These are phyloP conservation scores for Sporisorium graminicola DNA, from an alignment of 1,284 basidiomycete genomes.

Conservation along the genomic window DNA sequence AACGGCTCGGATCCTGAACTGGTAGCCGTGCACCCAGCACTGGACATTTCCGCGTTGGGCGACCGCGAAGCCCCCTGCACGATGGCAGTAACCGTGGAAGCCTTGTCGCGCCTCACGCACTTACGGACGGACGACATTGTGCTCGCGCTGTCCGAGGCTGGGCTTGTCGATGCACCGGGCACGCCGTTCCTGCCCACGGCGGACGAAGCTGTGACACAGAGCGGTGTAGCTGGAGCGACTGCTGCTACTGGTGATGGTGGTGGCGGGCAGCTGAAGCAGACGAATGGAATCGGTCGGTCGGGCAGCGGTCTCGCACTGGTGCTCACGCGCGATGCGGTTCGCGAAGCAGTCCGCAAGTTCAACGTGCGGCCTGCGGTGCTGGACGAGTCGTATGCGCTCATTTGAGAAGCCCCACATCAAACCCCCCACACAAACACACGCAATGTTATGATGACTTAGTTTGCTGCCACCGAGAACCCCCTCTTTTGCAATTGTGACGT, in stretches of 20 bases:
- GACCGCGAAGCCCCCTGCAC: conserved; percentile 17
- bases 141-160: conserved; percentile 87
- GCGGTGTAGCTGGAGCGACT: background rate
- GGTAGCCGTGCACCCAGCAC: conserved; percentile 17
- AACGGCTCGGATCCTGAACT: background rate
- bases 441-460: too few relatives aligned
- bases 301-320: conserved; percentile 25
- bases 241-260: background rate
- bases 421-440: too few relatives aligned
- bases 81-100: conserved; percentile 58
- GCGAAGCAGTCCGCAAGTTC: conserved; percentile 33
- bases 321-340: conserved; percentile 45
- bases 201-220: conserved; percentile 9
- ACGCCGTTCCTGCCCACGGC: conserved; percentile 11
- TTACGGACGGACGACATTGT: conserved; percentile 86
- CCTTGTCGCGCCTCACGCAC: conserved; percentile 83
- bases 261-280: background rate
- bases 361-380: conserved; percentile 54
- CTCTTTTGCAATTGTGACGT: background rate
- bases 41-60: conserved; percentile 15
- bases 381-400: conserved; percentile 52
- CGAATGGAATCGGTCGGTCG: background rate
- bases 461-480: too few relatives aligned
- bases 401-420: conserved; percentile 9
- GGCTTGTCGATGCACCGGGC: conserved; percentile 75